phyloP scores from a whole-genome alignment of 2,329 filamentous ascomycete genomes.

The Lasiodiplodia hormozganensis region DNA sequence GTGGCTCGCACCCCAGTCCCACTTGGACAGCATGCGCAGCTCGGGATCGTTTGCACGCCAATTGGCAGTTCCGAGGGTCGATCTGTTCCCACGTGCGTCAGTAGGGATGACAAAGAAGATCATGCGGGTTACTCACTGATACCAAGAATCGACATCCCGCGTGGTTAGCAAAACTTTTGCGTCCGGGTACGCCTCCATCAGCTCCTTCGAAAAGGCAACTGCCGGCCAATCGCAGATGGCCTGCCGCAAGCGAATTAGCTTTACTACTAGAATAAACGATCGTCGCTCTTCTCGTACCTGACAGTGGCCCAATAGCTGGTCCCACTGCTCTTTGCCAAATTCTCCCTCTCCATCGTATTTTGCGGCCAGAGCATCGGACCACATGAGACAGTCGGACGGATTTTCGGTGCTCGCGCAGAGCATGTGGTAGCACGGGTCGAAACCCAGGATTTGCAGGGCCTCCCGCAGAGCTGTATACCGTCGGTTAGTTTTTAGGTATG shows the following conservation, averaged over 20 bases:
- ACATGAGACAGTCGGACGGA: slow-evolving; percentile 70
- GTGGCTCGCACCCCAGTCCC: slow-evolving; percentile 70
- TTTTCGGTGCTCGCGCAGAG: slow-evolving; percentile 73
- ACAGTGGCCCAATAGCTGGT: slow-evolving; percentile 70
- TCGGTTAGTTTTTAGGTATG: neutral
- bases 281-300: slow-evolving; percentile 42
- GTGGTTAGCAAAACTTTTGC: slow-evolving; percentile 74
- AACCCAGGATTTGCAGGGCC: slow-evolving; percentile 71
- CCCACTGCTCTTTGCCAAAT: slow-evolving; percentile 72
- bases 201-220: slow-evolving; percentile 71
- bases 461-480: slow-evolving; percentile 38
- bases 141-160: slow-evolving; percentile 71
- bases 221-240: slow-evolving; percentile 70
- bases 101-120: neutral
- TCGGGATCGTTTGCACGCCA: slow-evolving; percentile 72
- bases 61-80: slow-evolving; percentile 71
- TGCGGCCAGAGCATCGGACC: slow-evolving; percentile 71
- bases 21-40: slow-evolving; percentile 61
- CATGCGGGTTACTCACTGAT: slow-evolving; percentile 45
- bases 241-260: no score
- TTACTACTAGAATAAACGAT: no score
- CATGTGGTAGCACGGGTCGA: slow-evolving; percentile 75
- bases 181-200: slow-evolving; percentile 49
- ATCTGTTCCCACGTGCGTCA: slow-evolving; percentile 40
- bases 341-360: slow-evolving; percentile 66